Conservation (phyloP, 257 asterid species). For the Petunia axillaris region DNA sequence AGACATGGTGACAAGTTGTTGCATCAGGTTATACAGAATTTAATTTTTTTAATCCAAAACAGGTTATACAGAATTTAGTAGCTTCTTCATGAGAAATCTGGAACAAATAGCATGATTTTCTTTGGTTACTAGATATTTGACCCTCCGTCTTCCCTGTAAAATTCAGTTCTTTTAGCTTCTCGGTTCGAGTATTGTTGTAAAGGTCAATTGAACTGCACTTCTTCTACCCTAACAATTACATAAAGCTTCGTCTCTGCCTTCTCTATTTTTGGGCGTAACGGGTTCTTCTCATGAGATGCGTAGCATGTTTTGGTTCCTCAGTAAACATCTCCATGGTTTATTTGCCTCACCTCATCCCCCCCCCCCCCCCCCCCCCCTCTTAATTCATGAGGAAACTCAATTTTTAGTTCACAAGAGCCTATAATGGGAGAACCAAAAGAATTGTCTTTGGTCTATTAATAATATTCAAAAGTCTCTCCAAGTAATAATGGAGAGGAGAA, state of each 20-base stretch:
- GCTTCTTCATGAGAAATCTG: neutral
- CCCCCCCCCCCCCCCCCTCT: too few relatives aligned
- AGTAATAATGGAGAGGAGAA: too few relatives aligned
- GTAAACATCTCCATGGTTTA: neutral
- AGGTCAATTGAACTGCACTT: neutral
- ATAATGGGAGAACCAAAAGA: too few relatives aligned
- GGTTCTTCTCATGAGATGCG: neutral
- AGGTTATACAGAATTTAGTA: slow-evolving; percentile 50
- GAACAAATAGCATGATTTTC: neutral
- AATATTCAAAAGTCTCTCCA: too few relatives aligned
- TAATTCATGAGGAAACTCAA: too few relatives aligned
- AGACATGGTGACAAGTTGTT: slow-evolving; percentile 61
- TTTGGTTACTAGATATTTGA: neutral
- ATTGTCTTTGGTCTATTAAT: too few relatives aligned
- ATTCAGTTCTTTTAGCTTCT: neutral
- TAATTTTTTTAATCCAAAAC: slow-evolving; percentile 36
- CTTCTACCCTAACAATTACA: neutral
- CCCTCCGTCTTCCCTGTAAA: neutral
- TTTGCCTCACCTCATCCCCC: neutral
- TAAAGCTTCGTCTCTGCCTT: neutral
- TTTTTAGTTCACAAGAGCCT: too few relatives aligned
- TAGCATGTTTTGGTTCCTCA: neutral
- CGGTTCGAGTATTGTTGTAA: neutral
- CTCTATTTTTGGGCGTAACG: neutral
- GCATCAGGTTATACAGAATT: slow-evolving; percentile 65